These are phyloP conservation scores for Phoma herbarum DNA, from an alignment of 2,329 filamentous ascomycete species.

Conservation along the genomic window DNA sequence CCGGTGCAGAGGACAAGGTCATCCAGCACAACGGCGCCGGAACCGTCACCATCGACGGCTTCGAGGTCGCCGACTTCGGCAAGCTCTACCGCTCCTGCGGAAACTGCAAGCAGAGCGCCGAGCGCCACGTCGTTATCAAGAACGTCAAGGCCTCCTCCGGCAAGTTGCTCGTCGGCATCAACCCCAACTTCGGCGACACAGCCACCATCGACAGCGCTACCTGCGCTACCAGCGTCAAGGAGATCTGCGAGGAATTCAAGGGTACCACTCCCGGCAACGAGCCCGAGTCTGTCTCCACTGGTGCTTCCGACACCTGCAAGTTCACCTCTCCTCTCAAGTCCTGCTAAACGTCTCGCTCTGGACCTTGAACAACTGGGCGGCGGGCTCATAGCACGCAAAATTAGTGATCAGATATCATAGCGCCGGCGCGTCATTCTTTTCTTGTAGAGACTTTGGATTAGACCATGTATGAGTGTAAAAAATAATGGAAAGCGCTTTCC, in stretches of 20 bases:
- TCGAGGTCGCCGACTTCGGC: conserved; percentile 43
- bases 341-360: conserved; percentile 30
- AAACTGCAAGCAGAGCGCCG: conserved; percentile 55
- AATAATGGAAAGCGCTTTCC: neutral
- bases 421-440: conserved; percentile 27
- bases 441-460: conserved; percentile 27
- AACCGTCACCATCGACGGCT: conserved; percentile 45
- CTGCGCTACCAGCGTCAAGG: conserved; percentile 29
- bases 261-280: conserved; percentile 30
- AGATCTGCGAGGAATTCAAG: conserved; percentile 37
- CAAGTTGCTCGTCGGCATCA: conserved; percentile 58
- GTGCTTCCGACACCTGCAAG: conserved; percentile 29
- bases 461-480: conserved; percentile 6
- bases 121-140: conserved; percentile 55
- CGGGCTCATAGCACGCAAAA: conserved; percentile 3
- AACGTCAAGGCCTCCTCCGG: conserved; percentile 52
- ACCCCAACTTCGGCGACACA: conserved; percentile 60
- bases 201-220: conserved; percentile 44
- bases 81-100: conserved; percentile 58
- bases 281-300: conserved; percentile 27
- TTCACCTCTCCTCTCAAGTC: conserved; percentile 29
- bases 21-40: conserved; percentile 53
- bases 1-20: conserved; percentile 50
- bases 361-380: neutral
- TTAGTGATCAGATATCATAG: conserved; percentile 14